Conservation (phyloP, 2,329 filamentous ascomycete genomes). For the Fusarium burgessii region DNA sequence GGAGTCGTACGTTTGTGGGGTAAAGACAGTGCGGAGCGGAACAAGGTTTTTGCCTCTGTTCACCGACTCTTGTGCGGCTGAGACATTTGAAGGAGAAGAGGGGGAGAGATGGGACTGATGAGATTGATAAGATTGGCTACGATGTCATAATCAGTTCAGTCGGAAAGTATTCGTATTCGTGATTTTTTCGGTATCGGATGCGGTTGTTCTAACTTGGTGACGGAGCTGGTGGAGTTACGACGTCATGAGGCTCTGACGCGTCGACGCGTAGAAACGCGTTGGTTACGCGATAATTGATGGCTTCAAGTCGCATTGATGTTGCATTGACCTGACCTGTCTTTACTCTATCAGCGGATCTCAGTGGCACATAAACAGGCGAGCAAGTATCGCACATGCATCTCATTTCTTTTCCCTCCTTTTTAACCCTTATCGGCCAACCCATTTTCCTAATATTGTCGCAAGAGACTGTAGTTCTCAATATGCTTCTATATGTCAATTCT, state of each 20-base stretch:
- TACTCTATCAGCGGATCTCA: too few relatives aligned
- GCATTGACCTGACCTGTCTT: not conserved
- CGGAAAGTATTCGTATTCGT: not conserved
- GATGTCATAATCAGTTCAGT: not conserved
- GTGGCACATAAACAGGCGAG: too few relatives aligned
- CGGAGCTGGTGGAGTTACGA: not conserved
- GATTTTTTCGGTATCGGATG: not conserved
- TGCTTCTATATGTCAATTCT: too few relatives aligned
- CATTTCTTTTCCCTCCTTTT: too few relatives aligned
- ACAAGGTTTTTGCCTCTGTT: slow-evolving; percentile 33
- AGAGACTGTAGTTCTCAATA: too few relatives aligned
- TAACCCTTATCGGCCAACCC: too few relatives aligned
- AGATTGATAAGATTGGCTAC: not conserved
- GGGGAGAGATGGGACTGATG: not conserved
- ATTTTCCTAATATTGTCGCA: too few relatives aligned
- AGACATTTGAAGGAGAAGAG: not conserved
- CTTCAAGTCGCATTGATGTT: not conserved
- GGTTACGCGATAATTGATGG: not conserved
- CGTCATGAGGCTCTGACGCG: not conserved
- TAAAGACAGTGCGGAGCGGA: slow-evolving; percentile 33
- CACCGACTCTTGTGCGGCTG: slow-evolving; percentile 17
- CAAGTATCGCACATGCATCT: too few relatives aligned
- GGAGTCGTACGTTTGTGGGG: slow-evolving; percentile 39
- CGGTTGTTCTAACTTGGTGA: not conserved
- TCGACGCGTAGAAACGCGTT: not conserved